Evolutionary conservation across 352 stramenopile genomes (phyloP).

Genomic region (Blastocystis sp.): DNA sequence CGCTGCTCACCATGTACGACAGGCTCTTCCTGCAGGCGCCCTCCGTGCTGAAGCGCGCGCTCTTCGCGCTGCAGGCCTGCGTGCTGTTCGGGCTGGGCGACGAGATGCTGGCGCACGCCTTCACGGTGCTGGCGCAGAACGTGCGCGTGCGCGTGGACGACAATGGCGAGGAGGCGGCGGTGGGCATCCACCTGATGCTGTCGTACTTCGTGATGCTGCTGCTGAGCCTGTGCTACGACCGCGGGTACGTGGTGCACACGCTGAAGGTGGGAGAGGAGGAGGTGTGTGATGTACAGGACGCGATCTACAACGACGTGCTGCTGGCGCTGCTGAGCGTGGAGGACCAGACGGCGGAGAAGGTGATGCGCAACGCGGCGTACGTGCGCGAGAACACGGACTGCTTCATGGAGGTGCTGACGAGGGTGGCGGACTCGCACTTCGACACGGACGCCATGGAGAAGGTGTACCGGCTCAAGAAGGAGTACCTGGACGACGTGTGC

Average conservation of each 20-base stretch:
- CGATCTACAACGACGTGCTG: conserved; percentile 1
- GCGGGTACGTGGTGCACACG: conserved; percentile 9
- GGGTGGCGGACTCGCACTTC: background rate
- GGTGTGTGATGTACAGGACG: background rate
- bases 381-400: conserved; percentile 1
- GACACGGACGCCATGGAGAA: conserved; percentile 60
- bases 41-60: background rate
- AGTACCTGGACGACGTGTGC: background rate
- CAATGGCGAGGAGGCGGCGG: conserved; percentile 7
- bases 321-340: conserved; percentile 20
- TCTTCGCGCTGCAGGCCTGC: conserved; percentile 1
- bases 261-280: background rate
- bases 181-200: conserved; percentile 50
- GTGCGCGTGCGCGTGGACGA: background rate
- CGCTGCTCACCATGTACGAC: background rate
- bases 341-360: conserved; percentile 9
- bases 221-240: conserved; percentile 17
- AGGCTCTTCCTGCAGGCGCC: background rate
- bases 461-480: conserved; percentile 20
- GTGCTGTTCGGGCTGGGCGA: background rate
- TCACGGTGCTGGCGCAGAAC: background rate
- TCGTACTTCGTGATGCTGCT: conserved; percentile 40
- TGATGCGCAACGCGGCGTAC: background rate
- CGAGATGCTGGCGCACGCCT: background rate
- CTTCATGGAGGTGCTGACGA: background rate